phyloP scores from a whole-genome alignment of 2,329 filamentous ascomycete genomes.

The Sporothrix inflata region DNA sequence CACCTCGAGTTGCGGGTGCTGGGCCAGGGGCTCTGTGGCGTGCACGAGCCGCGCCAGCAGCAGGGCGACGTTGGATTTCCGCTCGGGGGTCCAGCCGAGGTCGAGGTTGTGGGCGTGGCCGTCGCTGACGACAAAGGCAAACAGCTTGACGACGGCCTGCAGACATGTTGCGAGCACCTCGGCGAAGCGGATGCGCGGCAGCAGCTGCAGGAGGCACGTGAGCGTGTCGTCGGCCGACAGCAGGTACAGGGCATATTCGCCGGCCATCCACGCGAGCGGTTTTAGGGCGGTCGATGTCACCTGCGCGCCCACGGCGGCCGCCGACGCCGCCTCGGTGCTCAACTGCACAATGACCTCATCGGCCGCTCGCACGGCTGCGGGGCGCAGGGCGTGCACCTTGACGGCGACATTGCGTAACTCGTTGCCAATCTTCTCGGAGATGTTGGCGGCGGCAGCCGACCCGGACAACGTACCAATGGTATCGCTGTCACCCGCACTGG shows the following conservation, averaged over 20 bases:
- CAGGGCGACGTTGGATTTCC: slow-evolving; percentile 74
- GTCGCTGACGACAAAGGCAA: slow-evolving; percentile 70
- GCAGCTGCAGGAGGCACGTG: slow-evolving; percentile 70
- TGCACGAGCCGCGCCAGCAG: slow-evolving; percentile 81
- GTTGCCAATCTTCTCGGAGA: slow-evolving; percentile 74
- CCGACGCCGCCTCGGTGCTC: slow-evolving; percentile 52
- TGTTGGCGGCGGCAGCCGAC: slow-evolving; percentile 46
- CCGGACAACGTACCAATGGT: slow-evolving; percentile 29
- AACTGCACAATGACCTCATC: slow-evolving; percentile 71
- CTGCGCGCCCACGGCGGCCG: slow-evolving; percentile 49
- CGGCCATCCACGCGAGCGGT: slow-evolving; percentile 81
- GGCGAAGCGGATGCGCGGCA: slow-evolving; percentile 60
- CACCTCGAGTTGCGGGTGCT: slow-evolving; percentile 87
- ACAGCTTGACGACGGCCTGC: slow-evolving; percentile 84
- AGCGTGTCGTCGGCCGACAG: slow-evolving; percentile 72
- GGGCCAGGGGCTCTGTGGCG: slow-evolving; percentile 75
- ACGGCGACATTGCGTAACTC: slow-evolving; percentile 91
- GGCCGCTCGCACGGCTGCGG: slow-evolving; percentile 79
- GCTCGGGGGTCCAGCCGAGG: slow-evolving; percentile 67
- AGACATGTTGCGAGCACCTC: slow-evolving; percentile 77
- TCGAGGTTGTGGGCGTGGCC: slow-evolving; percentile 49
- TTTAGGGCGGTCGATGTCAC: slow-evolving; percentile 69
- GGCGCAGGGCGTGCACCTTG: slow-evolving; percentile 81
- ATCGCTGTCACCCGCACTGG: slow-evolving; percentile 40
- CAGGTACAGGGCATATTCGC: slow-evolving; percentile 81